These are phyloP conservation scores for Emydomyces testavorans DNA, from an alignment of 2,329 filamentous ascomycete species.

Conservation along the genomic window DNA sequence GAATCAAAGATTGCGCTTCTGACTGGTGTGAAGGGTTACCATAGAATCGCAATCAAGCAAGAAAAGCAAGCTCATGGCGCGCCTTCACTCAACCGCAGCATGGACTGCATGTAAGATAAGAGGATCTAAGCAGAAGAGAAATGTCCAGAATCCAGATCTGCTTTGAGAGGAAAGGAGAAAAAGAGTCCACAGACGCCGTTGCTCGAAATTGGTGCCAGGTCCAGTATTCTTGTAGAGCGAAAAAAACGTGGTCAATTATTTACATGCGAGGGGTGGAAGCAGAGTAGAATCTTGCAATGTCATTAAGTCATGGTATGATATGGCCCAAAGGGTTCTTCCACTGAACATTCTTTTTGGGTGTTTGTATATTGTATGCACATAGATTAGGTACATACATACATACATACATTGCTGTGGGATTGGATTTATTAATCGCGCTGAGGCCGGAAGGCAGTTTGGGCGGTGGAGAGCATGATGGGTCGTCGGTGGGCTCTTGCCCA, in stretches of 20 bases:
- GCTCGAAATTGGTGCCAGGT: not conserved
- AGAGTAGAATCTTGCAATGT: not conserved
- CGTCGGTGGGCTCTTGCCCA: constrained; percentile 63
- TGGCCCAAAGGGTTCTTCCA: not conserved
- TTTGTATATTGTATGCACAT: constrained; percentile 4
- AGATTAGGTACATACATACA: too few relatives aligned
- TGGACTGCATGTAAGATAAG: not conserved
- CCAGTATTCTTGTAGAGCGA: not conserved
- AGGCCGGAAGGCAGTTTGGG: not conserved
- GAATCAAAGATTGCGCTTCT: too few relatives aligned
- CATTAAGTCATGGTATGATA: constrained; percentile 10
- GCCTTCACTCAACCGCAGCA: not conserved
- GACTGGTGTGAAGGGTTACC: too few relatives aligned
- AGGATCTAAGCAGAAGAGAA: not conserved
- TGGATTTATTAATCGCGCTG: constrained; percentile 8
- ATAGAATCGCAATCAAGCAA: too few relatives aligned
- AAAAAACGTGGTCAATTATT: not conserved
- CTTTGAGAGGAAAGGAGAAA: not conserved
- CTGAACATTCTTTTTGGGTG: not conserved
- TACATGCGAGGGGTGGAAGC: not conserved
- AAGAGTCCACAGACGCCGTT: not conserved
- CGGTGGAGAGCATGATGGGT: constrained; percentile 55
- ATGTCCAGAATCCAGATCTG: not conserved
- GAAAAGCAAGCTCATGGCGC: too few relatives aligned
- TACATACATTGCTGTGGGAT: constrained; percentile 2